Evolutionary conservation across 495 filamentous ascomycete genomes (phyloP).

Genomic region (Saxophila tyrrhenica): DNA sequence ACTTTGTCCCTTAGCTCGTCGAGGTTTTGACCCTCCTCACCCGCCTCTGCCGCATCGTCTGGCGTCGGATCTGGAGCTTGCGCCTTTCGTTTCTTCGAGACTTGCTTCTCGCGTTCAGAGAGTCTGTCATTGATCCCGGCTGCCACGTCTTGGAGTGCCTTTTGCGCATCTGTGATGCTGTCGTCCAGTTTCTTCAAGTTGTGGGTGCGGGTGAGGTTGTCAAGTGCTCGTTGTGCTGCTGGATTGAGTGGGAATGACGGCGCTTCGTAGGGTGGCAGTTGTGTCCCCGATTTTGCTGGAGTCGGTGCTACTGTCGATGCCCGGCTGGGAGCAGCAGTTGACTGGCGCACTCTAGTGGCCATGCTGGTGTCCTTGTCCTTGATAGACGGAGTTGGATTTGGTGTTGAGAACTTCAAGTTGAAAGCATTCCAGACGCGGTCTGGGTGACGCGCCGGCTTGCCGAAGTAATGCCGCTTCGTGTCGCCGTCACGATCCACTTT

Average conservation of each 20-base stretch:
- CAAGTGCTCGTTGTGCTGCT: slow-evolving; percentile 22
- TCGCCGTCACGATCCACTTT: too few species aligned
- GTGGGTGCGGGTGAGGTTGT: neutral
- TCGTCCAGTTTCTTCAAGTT: slow-evolving; percentile 16
- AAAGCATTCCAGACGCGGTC: neutral
- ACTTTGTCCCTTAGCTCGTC: slow-evolving; percentile 24
- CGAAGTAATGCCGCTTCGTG: too few species aligned
- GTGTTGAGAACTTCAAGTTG: neutral
- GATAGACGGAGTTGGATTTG: too few species aligned
- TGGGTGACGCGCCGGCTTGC: neutral
- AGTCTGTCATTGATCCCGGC: slow-evolving; percentile 27
- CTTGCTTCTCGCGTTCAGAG: slow-evolving; percentile 1
- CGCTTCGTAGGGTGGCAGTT: slow-evolving; percentile 26
- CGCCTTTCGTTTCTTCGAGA: slow-evolving; percentile 9
- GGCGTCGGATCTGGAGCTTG: slow-evolving; percentile 2
- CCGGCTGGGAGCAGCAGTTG: neutral
- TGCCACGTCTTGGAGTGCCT: slow-evolving; percentile 14
- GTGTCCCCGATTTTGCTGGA: neutral
- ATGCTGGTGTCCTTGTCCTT: neutral
- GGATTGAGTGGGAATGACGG: slow-evolving; percentile 26
- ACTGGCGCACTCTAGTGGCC: slow-evolving; percentile 6
- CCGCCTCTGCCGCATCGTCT: slow-evolving; percentile 12
- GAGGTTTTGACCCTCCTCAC: slow-evolving; percentile 10
- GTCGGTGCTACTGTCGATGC: neutral
- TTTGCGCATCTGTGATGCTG: slow-evolving; percentile 19